Evolutionary conservation across 2,329 filamentous ascomycete species (phyloP).

Genomic region (Helotiales sp.): DNA sequence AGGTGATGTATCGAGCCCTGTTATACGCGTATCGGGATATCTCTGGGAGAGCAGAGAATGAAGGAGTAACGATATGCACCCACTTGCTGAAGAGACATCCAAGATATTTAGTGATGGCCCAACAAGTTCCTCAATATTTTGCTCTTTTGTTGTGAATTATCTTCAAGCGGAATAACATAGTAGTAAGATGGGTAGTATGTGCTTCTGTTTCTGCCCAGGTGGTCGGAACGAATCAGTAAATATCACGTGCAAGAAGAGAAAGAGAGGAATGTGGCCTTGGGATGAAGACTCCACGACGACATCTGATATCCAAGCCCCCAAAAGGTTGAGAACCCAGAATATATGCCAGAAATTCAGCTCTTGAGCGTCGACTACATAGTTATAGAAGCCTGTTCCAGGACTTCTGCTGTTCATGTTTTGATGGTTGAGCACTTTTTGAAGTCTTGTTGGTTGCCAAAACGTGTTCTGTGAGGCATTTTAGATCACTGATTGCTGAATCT

Average conservation of each 20-base stretch:
- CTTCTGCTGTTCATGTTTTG: too few species aligned
- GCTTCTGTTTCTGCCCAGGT: slow-evolving; percentile 69
- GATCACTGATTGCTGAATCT: slow-evolving; percentile 63
- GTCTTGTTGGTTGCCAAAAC: slow-evolving; percentile 31
- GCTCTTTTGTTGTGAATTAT: too few species aligned
- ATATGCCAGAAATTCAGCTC: slow-evolving; percentile 83
- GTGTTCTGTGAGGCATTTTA: slow-evolving; percentile 71
- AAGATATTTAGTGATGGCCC: too few species aligned
- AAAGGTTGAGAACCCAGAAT: slow-evolving; percentile 87
- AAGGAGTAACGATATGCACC: too few species aligned
- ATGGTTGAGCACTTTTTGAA: slow-evolving; percentile 7
- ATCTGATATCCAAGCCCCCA: slow-evolving; percentile 76
- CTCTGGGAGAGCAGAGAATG: too few species aligned
- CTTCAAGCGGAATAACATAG: not conserved
- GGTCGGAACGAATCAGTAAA: slow-evolving; percentile 4
- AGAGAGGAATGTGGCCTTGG: slow-evolving; percentile 61
- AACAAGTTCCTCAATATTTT: too few species aligned
- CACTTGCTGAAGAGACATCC: too few species aligned
- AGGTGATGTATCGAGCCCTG: too few species aligned
- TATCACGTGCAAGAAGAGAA: too few species aligned
- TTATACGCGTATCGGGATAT: too few species aligned
- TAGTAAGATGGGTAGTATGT: slow-evolving; percentile 58
- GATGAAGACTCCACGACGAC: slow-evolving; percentile 77
- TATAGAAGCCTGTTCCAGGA: slow-evolving; percentile 31
- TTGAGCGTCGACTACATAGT: slow-evolving; percentile 51